These are phyloP conservation scores for Rostrohypoxylon terebratum DNA, from an alignment of 495 filamentous ascomycete genomes.

Conservation along the genomic window DNA sequence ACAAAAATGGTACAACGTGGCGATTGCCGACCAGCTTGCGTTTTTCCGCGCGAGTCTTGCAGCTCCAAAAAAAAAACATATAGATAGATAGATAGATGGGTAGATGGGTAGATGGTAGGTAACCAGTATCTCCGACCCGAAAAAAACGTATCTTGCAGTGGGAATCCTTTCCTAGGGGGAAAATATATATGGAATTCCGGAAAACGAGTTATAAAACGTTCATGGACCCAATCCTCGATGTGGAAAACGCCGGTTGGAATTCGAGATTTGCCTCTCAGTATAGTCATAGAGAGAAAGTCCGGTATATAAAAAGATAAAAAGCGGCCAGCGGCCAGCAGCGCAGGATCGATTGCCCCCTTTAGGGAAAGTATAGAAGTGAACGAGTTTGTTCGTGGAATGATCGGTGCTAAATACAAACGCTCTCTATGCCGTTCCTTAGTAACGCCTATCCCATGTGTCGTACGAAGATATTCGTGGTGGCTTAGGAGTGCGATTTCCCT, in stretches of 20 bases:
- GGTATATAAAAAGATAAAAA: slow-evolving; percentile 17
- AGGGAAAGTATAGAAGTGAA: slow-evolving; percentile 28
- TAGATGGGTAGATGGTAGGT: not conserved
- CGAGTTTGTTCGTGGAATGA: slow-evolving; percentile 15
- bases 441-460: slow-evolving; percentile 31
- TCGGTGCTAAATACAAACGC: slow-evolving; percentile 35
- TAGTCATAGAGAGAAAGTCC: slow-evolving; percentile 24
- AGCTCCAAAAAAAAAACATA: slow-evolving; percentile 12
- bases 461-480: slow-evolving; percentile 21
- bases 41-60: slow-evolving; percentile 35
- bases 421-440: slow-evolving; percentile 31
- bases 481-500: slow-evolving; percentile 6
- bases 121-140: not conserved
- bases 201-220: slow-evolving; percentile 21
- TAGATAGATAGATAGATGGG: not conserved
- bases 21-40: slow-evolving; percentile 27
- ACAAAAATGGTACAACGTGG: not conserved
- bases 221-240: not conserved
- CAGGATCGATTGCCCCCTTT: slow-evolving; percentile 20
- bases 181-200: not conserved
- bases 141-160: slow-evolving; percentile 8
- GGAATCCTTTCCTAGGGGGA: slow-evolving; percentile 12
- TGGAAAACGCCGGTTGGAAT: slow-evolving; percentile 23
- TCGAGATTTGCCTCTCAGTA: slow-evolving; percentile 12
- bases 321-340: slow-evolving; percentile 30